Percentiles rank a stretch among this genome's conserved stretches.
These are phyloP conservation scores for Eremochloa ophiuroides DNA, from an alignment of 176 grass and related monocot species.

Conservation along the genomic window DNA sequence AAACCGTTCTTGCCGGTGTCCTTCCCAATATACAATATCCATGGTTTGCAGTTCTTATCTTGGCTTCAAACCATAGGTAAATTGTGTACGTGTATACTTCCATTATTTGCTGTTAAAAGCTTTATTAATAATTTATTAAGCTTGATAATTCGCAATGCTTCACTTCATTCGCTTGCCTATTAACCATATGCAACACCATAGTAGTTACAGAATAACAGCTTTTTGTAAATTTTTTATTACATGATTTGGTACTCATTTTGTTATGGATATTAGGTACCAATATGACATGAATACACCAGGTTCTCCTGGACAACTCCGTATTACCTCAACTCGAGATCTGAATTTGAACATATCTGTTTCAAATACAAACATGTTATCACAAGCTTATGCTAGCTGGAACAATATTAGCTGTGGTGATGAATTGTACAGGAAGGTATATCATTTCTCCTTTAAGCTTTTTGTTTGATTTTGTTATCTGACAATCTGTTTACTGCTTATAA, in stretches of 20 bases:
- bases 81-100: background rate
- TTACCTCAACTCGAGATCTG: slow-evolving; percentile 85
- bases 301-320: slow-evolving; percentile 67
- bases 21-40: background rate
- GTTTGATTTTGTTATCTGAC: background rate
- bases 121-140: slow-evolving; percentile 19
- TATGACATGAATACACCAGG: slow-evolving; percentile 78
- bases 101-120: background rate
- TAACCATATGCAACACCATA: slow-evolving; percentile 1
- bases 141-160: background rate
- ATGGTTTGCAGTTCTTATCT: background rate
- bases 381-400: slow-evolving; percentile 99
- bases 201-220: background rate
- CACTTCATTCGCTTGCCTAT: slow-evolving; percentile 11
- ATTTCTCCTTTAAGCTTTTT: background rate
- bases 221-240: slow-evolving; percentile 8
- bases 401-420: slow-evolving; percentile 83
- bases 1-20: slow-evolving; percentile 8
- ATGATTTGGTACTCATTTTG: slow-evolving; percentile 19
- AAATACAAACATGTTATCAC: slow-evolving; percentile 93
- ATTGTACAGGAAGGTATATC: slow-evolving; percentile 59
- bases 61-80: slow-evolving; percentile 6
- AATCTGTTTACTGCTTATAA: background rate
- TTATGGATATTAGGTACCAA: slow-evolving; percentile 72
- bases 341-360: slow-evolving; percentile 87